These are phyloP conservation scores for Auxenochlorella pyrenoidosa DNA, from an alignment of 139 green algal species.

Conservation along the genomic window DNA sequence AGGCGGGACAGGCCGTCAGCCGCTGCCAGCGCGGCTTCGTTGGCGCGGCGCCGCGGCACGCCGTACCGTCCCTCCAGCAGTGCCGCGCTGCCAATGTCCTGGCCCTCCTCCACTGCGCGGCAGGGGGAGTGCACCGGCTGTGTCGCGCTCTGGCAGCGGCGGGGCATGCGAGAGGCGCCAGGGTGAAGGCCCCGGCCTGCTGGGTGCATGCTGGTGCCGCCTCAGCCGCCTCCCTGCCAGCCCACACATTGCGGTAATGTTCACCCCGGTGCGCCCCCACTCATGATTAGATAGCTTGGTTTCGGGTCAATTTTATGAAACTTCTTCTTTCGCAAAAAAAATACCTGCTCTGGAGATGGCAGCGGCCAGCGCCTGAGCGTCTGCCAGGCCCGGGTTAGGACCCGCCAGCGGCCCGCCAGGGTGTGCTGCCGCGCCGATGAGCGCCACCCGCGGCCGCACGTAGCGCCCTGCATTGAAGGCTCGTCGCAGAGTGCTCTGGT, in stretches of 20 bases:
- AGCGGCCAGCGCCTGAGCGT: slow-evolving; percentile 66
- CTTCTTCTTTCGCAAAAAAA: too few species aligned
- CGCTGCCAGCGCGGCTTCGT: slow-evolving; percentile 68
- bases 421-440: slow-evolving; percentile 88
- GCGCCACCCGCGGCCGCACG: slow-evolving; percentile 70
- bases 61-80: slow-evolving; percentile 72
- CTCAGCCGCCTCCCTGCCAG: too few species aligned
- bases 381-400: slow-evolving; percentile 85
- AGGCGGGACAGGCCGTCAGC: slow-evolving; percentile 66
- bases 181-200: too few species aligned
- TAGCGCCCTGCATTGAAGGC: slow-evolving; percentile 65
- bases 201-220: too few species aligned
- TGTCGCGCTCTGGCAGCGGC: too few species aligned
- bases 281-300: too few species aligned
- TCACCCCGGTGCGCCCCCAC: too few species aligned
- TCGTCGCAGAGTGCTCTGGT: too few species aligned
- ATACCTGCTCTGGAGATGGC: slow-evolving; percentile 46
- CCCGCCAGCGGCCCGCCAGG: slow-evolving; percentile 67
- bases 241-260: too few species aligned
- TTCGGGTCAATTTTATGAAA: too few species aligned
- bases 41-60: slow-evolving; percentile 60
- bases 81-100: slow-evolving; percentile 57
- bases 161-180: too few species aligned
- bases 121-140: too few species aligned
- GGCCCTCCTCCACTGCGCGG: slow-evolving; percentile 57